These are phyloP conservation scores for Quercus tomentella DNA, from an alignment of 331 rosid genomes.

Conservation along the genomic window DNA sequence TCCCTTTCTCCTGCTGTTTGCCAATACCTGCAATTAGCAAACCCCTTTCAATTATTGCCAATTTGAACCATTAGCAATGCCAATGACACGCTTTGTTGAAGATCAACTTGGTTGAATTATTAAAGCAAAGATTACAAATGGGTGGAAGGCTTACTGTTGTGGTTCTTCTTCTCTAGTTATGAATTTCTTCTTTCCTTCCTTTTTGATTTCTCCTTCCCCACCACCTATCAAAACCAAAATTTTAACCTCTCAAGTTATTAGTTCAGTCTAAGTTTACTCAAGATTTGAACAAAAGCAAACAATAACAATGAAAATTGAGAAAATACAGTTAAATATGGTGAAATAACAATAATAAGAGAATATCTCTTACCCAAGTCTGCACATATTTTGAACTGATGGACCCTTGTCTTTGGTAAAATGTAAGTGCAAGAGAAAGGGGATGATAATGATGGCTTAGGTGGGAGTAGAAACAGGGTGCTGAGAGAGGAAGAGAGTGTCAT, in stretches of 20 bases:
- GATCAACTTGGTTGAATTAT: too few relatives aligned
- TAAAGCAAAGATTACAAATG: neutral
- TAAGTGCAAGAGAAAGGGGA: conserved; percentile 14
- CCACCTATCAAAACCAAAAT: conserved; percentile 49
- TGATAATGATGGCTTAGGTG: conserved; percentile 29
- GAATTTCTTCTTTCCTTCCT: conserved; percentile 74
- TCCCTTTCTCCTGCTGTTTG: conserved; percentile 96
- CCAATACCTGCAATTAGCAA: conserved; percentile 66
- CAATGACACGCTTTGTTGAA: neutral
- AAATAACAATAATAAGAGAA: neutral
- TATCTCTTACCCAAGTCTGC: conserved; percentile 53
- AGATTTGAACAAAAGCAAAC: neutral
- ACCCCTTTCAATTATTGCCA: neutral
- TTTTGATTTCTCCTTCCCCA: conserved; percentile 61
- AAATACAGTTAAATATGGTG: neutral
- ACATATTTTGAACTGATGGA: conserved; percentile 41
- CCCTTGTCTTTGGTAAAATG: conserved; percentile 29
- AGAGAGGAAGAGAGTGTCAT: conserved; percentile 51
- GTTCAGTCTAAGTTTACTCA: conserved; percentile 10
- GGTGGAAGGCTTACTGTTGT: conserved; percentile 49
- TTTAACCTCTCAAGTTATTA: neutral
- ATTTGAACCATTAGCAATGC: neutral
- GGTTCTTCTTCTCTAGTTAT: conserved; percentile 92
- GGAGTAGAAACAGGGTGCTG: conserved; percentile 34
- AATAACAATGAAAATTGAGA: neutral